A percentile compares a stretch with the other conserved stretches of the same genome.
Evolutionary conservation across 805 yeast genomes (phyloP).

Genomic region (Spathaspora girioi): DNA sequence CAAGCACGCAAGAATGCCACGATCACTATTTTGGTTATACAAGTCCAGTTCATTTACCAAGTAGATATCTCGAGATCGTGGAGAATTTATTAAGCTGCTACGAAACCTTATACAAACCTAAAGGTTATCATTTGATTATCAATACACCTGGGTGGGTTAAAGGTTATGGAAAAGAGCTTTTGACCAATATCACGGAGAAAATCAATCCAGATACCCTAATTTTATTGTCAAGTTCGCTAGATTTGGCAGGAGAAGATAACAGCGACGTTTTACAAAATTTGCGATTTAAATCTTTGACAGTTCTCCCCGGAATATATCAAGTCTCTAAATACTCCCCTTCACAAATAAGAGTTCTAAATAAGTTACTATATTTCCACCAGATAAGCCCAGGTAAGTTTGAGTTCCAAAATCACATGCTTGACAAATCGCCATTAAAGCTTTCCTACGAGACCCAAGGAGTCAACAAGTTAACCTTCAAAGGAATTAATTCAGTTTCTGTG

Average conservation of each 20-base stretch:
- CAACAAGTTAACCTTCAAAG: slow-evolving; percentile 9
- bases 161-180: slow-evolving; percentile 74
- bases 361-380: slow-evolving; percentile 54
- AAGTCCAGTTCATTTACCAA: slow-evolving; percentile 67
- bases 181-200: slow-evolving; percentile 42
- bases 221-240: slow-evolving; percentile 36
- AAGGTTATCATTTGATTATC: slow-evolving; percentile 46
- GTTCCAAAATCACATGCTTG: slow-evolving; percentile 20
- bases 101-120: slow-evolving; percentile 11
- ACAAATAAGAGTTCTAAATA: slow-evolving; percentile 50
- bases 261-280: slow-evolving; percentile 24
- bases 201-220: slow-evolving; percentile 56
- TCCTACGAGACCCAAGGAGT: slow-evolving; percentile 18
- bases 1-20: slow-evolving; percentile 9
- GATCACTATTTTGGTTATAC: slow-evolving; percentile 56
- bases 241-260: slow-evolving; percentile 18
- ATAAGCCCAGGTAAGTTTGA: slow-evolving; percentile 12
- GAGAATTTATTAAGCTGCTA: slow-evolving; percentile 37
- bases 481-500: slow-evolving; percentile 22
- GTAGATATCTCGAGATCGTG: slow-evolving; percentile 45
- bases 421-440: slow-evolving; percentile 21
- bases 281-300: slow-evolving; percentile 22
- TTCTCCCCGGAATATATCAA: slow-evolving; percentile 30
- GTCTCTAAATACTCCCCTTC: slow-evolving; percentile 43
- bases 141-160: slow-evolving; percentile 92